Percentiles rank a stretch among this genome's conserved stretches.
Conservation (phyloP, 1,284 basidiomycete genomes). For the Tranzscheliella williamsii region DNA sequence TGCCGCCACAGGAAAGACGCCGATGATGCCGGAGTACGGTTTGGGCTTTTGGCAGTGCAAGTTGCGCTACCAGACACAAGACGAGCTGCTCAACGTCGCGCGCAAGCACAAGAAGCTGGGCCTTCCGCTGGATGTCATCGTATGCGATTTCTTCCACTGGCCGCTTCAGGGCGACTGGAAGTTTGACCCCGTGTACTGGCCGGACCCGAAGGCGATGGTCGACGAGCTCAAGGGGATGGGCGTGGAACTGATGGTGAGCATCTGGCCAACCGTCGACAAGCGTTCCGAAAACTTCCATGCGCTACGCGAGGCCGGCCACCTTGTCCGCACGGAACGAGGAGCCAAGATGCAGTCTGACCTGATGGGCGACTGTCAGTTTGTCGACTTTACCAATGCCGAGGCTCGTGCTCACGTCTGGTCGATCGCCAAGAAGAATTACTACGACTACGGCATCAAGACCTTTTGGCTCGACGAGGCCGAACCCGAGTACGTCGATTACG, state of each 20-base stretch:
- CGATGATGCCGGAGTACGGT: constrained; percentile 26
- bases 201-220: constrained; percentile 22
- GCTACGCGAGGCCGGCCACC: constrained; percentile 12
- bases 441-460: constrained; percentile 8
- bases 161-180: constrained; percentile 19
- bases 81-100: constrained; percentile 14
- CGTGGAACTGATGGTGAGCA: constrained; percentile 23
- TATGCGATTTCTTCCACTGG: constrained; percentile 33
- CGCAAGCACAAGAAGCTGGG: constrained; percentile 13
- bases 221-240: constrained; percentile 7
- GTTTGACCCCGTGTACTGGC: constrained; percentile 17
- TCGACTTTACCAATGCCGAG: constrained; percentile 16
- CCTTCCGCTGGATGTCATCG: constrained; percentile 15
- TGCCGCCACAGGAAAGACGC: constrained; percentile 5
- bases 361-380: constrained; percentile 7
- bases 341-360: constrained; percentile 7
- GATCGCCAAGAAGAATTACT: constrained; percentile 11
- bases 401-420: constrained; percentile 12
- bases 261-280: constrained; percentile 25
- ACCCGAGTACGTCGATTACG: constrained; percentile 17
- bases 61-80: constrained; percentile 20
- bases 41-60: constrained; percentile 24
- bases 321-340: constrained; percentile 14
- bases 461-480: constrained; percentile 34
- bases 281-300: constrained; percentile 8